Conservation (phyloP, 495 filamentous ascomycete species). For the Daldinia childiae region DNA sequence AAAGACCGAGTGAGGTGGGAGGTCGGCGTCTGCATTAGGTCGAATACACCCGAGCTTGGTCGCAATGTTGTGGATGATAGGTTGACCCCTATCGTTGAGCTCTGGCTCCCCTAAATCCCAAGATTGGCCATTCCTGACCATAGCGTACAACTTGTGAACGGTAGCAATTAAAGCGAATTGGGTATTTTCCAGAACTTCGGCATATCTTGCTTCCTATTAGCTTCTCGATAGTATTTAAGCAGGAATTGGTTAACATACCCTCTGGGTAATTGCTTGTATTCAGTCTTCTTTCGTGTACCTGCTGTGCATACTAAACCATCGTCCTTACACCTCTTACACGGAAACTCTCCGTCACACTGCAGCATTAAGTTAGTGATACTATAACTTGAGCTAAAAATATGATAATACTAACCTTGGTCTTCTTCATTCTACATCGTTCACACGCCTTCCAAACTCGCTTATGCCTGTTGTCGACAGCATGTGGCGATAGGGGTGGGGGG, state of each 20-base stretch:
- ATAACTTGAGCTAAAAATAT: background rate
- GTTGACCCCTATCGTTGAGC: slow-evolving; percentile 64
- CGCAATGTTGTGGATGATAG: slow-evolving; percentile 66
- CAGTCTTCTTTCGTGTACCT: slow-evolving; percentile 66
- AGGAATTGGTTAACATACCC: slow-evolving; percentile 49
- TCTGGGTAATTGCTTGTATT: slow-evolving; percentile 66
- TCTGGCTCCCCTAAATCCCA: slow-evolving; percentile 67
- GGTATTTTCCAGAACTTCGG: slow-evolving; percentile 66
- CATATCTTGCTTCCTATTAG: slow-evolving; percentile 56
- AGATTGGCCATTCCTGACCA: slow-evolving; percentile 62
- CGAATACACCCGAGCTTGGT: slow-evolving; percentile 66
- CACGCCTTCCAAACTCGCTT: slow-evolving; percentile 78
- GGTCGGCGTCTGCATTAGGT: slow-evolving; percentile 62
- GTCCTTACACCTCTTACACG: slow-evolving; percentile 73
- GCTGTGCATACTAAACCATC: slow-evolving; percentile 67
- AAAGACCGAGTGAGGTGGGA: slow-evolving; percentile 62
- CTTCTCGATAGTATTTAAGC: slow-evolving; percentile 1
- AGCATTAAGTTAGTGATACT: slow-evolving; percentile 15
- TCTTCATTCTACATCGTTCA: slow-evolving; percentile 76
- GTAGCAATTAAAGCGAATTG: slow-evolving; percentile 66
- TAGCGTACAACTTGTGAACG: slow-evolving; percentile 66
- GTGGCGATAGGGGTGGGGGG: slow-evolving; percentile 42
- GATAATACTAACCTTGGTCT: slow-evolving; percentile 67
- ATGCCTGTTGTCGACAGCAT: slow-evolving; percentile 59
- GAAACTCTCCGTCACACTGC: slow-evolving; percentile 72